Evolutionary conservation across 2,329 filamentous ascomycete species (phyloP).

Genomic region (Nothopassalora personata): DNA sequence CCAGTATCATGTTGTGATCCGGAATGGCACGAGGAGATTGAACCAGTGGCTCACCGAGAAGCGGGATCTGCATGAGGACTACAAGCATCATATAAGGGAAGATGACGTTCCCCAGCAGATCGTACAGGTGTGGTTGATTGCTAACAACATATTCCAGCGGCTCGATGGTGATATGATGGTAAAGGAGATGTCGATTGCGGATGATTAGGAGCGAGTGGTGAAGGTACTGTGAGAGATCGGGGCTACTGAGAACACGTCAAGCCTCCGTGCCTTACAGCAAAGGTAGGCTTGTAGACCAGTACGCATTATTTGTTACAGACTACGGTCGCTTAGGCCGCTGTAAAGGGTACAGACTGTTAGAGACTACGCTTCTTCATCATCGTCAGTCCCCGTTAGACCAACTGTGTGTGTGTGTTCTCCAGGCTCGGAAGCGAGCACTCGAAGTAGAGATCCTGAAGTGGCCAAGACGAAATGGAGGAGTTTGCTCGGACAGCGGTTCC

Average conservation of each 20-base stretch:
- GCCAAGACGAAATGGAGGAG: background rate
- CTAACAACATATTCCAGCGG: constrained; percentile 1
- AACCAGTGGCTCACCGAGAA: constrained; percentile 6
- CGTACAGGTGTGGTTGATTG: constrained; percentile 6
- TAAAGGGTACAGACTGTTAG: too few species aligned
- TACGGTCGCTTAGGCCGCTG: too few species aligned
- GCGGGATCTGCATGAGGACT: constrained; percentile 6
- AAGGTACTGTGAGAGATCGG: background rate
- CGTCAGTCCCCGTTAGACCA: too few species aligned
- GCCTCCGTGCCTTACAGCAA: too few species aligned
- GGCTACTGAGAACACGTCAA: background rate
- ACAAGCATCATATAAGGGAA: background rate
- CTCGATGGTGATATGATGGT: constrained; percentile 5
- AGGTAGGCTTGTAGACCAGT: too few species aligned
- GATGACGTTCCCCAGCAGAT: background rate
- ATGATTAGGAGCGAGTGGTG: background rate
- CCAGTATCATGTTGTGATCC: constrained; percentile 7
- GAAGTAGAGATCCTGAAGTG: background rate
- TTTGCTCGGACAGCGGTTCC: background rate
- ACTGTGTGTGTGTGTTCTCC: background rate
- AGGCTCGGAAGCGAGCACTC: background rate
- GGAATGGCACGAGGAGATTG: background rate
- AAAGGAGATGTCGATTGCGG: background rate
- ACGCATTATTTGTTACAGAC: too few species aligned
- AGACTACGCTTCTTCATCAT: too few species aligned